A percentile compares a stretch with the other conserved stretches of the same genome.
phyloP scores from a whole-genome alignment of 2,329 filamentous ascomycete genomes.

The Colletotrichum sojae region DNA sequence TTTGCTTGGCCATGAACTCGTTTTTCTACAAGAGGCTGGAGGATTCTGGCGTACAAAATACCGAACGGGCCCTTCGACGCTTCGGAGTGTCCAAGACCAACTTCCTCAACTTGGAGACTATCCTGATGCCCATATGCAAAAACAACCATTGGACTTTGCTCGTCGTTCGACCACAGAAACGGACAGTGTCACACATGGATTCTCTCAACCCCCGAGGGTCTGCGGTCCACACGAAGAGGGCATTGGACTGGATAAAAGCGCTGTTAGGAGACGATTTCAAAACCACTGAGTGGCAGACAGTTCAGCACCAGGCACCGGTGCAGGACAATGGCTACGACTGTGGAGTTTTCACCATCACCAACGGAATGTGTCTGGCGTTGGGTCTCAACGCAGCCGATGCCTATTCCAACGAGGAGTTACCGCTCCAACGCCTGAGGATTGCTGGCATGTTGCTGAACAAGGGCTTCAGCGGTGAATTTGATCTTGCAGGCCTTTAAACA shows the following conservation, averaged over 20 bases:
- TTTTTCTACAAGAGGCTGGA: constrained; percentile 74
- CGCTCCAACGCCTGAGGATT: constrained; percentile 71
- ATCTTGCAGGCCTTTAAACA: constrained; percentile 56
- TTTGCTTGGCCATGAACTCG: constrained; percentile 74
- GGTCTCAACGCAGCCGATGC: constrained; percentile 65
- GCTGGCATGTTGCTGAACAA: constrained; percentile 76
- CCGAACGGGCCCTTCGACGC: constrained; percentile 70
- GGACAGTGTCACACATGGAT: constrained; percentile 78
- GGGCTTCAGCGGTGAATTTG: constrained; percentile 75
- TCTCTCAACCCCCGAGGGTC: constrained; percentile 66
- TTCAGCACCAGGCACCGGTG: constrained; percentile 63
- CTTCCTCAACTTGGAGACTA: constrained; percentile 74
- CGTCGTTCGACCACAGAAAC: constrained; percentile 73
- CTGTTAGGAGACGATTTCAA: constrained; percentile 69
- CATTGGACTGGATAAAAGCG: constrained; percentile 69
- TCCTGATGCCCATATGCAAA: constrained; percentile 79
- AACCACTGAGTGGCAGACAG: constrained; percentile 71
- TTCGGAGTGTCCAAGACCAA: constrained; percentile 71
- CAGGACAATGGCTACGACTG: constrained; percentile 82
- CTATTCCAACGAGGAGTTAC: constrained; percentile 69
- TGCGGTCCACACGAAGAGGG: constrained; percentile 56
- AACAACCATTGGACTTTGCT: constrained; percentile 80
- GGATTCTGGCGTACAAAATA: constrained; percentile 61
- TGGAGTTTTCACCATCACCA: constrained; percentile 83
- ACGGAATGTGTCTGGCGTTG: constrained; percentile 74